A percentile compares a stretch with the other conserved stretches of the same genome.
Conservation (phyloP, 2,329 filamentous ascomycete species). For the Fusarium sp. region DNA sequence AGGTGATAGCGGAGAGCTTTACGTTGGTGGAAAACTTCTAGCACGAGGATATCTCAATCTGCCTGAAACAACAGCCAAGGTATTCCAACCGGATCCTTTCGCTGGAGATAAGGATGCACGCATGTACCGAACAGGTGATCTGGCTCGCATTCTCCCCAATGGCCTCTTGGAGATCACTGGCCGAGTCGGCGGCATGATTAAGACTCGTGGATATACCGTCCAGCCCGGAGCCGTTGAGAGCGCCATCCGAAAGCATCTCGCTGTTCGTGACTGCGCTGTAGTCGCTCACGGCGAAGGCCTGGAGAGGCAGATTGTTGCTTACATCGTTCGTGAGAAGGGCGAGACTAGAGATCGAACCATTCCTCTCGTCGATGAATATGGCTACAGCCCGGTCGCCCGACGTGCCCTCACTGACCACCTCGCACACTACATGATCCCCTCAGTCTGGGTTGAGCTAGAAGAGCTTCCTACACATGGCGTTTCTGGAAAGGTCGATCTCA, state of each 20-base stretch:
- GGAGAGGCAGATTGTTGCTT: constrained; percentile 79
- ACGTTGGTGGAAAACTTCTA: constrained; percentile 76
- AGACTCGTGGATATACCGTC: constrained; percentile 80
- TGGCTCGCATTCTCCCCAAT: constrained; percentile 71
- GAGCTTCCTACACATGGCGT: constrained; percentile 79
- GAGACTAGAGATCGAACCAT: constrained; percentile 64
- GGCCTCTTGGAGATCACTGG: constrained; percentile 80
- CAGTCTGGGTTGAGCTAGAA: constrained; percentile 78
- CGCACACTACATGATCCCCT: constrained; percentile 85
- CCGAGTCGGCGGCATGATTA: constrained; percentile 82
- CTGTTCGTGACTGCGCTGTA: constrained; percentile 76
- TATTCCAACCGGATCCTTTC: constrained; percentile 75
- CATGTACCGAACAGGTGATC: constrained; percentile 80
- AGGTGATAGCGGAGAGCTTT: constrained; percentile 76
- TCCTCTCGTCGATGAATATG: constrained; percentile 74
- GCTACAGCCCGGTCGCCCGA: constrained; percentile 75
- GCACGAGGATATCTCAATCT: constrained; percentile 82
- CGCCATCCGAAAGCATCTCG: constrained; percentile 73
- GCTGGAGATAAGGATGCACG: constrained; percentile 65
- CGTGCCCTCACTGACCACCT: constrained; percentile 71
- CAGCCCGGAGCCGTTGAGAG: constrained; percentile 81
- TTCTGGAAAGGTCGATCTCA: constrained; percentile 81
- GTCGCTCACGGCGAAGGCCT: constrained; percentile 79
- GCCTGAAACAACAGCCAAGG: constrained; percentile 79
- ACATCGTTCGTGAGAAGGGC: constrained; percentile 75